A percentile compares a stretch with the other conserved stretches of the same genome.
These are phyloP conservation scores for Phoma sp. DNA, from an alignment of 2,329 filamentous ascomycete species.

Conservation along the genomic window DNA sequence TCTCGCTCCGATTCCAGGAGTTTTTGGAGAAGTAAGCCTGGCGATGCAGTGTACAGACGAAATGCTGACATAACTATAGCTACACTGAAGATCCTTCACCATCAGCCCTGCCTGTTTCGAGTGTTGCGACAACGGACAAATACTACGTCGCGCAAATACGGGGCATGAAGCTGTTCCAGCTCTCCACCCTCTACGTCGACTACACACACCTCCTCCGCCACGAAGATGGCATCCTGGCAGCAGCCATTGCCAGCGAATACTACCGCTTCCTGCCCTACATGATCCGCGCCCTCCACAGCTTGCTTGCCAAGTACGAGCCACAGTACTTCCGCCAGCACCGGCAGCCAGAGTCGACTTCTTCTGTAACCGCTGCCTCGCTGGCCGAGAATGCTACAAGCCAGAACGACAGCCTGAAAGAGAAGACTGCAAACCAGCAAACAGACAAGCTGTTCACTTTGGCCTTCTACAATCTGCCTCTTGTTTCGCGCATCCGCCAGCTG, in stretches of 20 bases:
- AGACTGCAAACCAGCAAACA: conserved; percentile 90
- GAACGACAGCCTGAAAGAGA: conserved; percentile 65
- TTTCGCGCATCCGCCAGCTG: conserved; percentile 83
- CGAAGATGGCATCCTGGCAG: conserved; percentile 80
- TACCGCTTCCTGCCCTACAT: conserved; percentile 95
- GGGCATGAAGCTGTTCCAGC: conserved; percentile 72
- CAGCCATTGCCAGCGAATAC: conserved; percentile 87
- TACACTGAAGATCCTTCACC: conserved; percentile 73
- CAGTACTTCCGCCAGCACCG: conserved; percentile 92
- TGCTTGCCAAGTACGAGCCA: conserved; percentile 93
- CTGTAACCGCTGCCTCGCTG: conserved; percentile 71
- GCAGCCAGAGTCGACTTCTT: conserved; percentile 77
- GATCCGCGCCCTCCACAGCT: conserved; percentile 84
- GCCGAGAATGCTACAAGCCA: conserved; percentile 64
- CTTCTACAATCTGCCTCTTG: conserved; percentile 89
- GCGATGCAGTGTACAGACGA: background rate
- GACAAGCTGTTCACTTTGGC: conserved; percentile 94
- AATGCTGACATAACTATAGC: conserved; percentile 35
- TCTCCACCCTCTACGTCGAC: conserved; percentile 89
- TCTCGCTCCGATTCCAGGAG: conserved; percentile 77
- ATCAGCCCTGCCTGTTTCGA: conserved; percentile 70
- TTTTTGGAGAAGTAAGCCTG: conserved; percentile 75
- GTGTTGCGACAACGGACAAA: conserved; percentile 75
- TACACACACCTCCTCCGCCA: conserved; percentile 81
- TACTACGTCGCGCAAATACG: conserved; percentile 87